Base-by-base conservation (phyloP, 2,329 filamentous ascomycete genomes). In the Leptographium wingfieldii region DNA sequence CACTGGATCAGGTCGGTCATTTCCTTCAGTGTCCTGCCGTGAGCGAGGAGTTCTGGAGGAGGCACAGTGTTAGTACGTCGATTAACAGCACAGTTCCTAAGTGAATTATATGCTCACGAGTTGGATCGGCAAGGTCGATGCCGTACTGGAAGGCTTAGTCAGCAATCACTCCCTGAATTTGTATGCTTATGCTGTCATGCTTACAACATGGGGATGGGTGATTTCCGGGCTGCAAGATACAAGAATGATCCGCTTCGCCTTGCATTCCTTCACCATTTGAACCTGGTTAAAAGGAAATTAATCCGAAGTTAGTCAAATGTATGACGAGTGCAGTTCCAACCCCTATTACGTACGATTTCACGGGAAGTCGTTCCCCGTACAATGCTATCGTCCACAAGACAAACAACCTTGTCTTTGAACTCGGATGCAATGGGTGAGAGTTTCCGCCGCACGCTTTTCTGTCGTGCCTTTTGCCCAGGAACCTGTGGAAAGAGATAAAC, bases 381-480 rank as follows among this genome's bases (percentile, higher is more conserved):
- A 59, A 65, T 65, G n/a, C 85, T 90, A 73, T 96, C 92, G 66
- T 96, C 92, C 1, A 96, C 88, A 0, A 97, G 76, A 12, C 91
- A 78, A 9, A 97, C 87, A 61, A 86, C 88, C 67, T 87, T 86
- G 65, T 82, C 89, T 60, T 85, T 78, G 73, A 96, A 96, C 69
- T 96, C 91, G 46, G 86, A 84, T 31, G 85, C 83, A 73, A 96
- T 95, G 25, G 92, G 84, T 62, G 88, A 92, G 48, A 97, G 80
- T 75, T 97, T 97, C 56, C 92, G 83, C 4, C 92, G 86, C 11
- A 97, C 90, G 65, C 90, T 87, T 73, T 92, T 92, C 68, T 94
- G 84, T 4, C 92, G 81, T 22, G 85, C 81, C 66, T 83, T 83
- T 71, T 96, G 92, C 33, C 87, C 87, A 1, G 92, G 77, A 61